Evolutionary conservation across 805 yeast genomes (phyloP), one percentile per base, ranked within the genome.

Genomic region (Hanseniaspora mollemarum): DNA sequence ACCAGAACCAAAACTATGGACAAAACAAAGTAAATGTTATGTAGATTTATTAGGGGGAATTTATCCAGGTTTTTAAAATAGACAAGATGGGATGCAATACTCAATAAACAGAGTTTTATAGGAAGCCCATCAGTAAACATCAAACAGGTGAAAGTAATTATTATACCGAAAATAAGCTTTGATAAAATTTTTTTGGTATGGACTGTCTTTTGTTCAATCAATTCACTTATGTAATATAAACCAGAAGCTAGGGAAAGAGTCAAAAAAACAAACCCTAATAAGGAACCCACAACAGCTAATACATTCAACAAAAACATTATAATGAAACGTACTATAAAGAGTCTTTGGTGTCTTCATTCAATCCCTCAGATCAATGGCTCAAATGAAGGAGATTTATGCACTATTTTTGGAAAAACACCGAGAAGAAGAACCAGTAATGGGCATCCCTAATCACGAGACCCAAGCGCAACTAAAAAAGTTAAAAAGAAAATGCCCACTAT

Each of bases 161-260:
- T 74, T n/a, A 86, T 76, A 1, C 68, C 67, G 61, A 78, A 77
- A 31, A 88, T 87, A 48, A 78, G 62, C 55, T 80, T 72, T 41
- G 71, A 72, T 35, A 92, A 69, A 50, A 87, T 71, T 53, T 86
- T 67, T 58, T 77, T 82, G 10, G 97, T 85, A 44, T 87, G 78
- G 55, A 84, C 92, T 0, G 94, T 76, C 63, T 92, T 90, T 60
- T 88, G 96, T 62, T 92, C 98, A 15, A 92, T 94, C 29, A 87
- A 67, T 62, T 92, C 98, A 8, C 95, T 84, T 35, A 90, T 71
- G 59, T 87, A 88, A 70, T 87, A 92, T 31, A 92, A 70, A 0
- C 95, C 97, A 1, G 95, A 84, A 0, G 97, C 96, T 54, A 83
- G 80, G 19, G 86, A 75, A 31, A 80, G 67, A 0, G 83, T 78